Base-by-base conservation (phyloP, 305 asterid species). In the Rubia tinctorum region DNA sequence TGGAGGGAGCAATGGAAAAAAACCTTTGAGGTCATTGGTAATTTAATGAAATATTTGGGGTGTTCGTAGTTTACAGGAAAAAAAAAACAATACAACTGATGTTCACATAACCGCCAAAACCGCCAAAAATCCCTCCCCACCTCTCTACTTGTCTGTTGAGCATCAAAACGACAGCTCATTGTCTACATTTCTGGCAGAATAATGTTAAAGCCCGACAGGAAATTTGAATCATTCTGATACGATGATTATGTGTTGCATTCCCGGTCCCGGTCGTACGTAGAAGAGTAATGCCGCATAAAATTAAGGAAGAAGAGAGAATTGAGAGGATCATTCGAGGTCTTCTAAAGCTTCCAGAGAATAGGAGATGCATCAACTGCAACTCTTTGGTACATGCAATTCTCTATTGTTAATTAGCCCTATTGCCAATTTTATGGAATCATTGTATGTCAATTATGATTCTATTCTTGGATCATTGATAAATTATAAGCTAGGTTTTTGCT, bases 361-460 rank as follows among this genome's bases (percentile, higher is more conserved):
- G 80, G 75, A 87, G 91, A 84, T 93, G 98, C 82, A 89, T 93
- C 77, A 93, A 93, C 76, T 93, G 98, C 94, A 88, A 90, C 80
- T 79, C 79, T 78, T 83, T 87, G 96, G 98, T 93, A 87, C 53
- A 78, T 53, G 59, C 22, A 7, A 56, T 17, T 64, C 6, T 42
- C 60, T 61, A 56, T 40, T 37, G 34, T 43, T 22, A 0, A 40
- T 72, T 23, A 6, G 27, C 8, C 18, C 10, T 71, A 8, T 37
- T 12, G 3, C 34, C 45, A 42, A 42, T 42, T 42, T 42, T 8
- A 42, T 42, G 45, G 9, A 42, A 5, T 42, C 45, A 42, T 42
- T 49, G n/a, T n/a, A n/a, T n/a, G n/a, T n/a, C n/a, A n/a, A n/a
- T n/a, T n/a, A n/a, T n/a, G n/a, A n/a, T n/a, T 17, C 18, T 53